These are phyloP conservation scores for Nicotiana obtusifolia DNA, from an alignment of 257 asterid genomes.

Conservation along the genomic window DNA sequence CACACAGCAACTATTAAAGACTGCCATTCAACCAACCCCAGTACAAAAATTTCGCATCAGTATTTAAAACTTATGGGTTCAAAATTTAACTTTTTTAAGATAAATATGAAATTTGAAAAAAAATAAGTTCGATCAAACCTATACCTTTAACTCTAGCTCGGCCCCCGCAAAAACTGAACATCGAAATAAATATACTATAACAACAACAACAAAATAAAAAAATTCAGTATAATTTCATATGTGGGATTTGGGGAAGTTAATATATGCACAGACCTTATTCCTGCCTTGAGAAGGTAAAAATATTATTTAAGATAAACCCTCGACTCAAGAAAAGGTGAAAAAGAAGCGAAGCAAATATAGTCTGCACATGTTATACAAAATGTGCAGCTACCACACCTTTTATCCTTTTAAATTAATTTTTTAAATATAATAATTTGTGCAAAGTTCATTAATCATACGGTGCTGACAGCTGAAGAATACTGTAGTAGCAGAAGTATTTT, in stretches of 20 bases:
- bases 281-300: too few relatives aligned
- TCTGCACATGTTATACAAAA: too few relatives aligned
- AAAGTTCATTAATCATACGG: neutral
- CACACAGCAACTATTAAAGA: neutral
- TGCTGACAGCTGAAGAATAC: neutral
- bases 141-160: too few relatives aligned
- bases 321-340: too few relatives aligned
- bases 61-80: too few relatives aligned
- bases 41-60: neutral
- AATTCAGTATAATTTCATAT: too few relatives aligned
- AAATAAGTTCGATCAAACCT: too few relatives aligned
- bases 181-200: neutral
- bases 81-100: too few relatives aligned
- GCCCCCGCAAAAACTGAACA: neutral
- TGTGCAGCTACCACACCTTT: neutral
- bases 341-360: too few relatives aligned
- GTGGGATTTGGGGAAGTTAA: too few relatives aligned
- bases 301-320: accelerated
- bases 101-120: too few relatives aligned
- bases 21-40: neutral
- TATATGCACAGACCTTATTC: accelerated
- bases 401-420: neutral
- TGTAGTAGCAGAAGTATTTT: neutral
- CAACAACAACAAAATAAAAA: too few relatives aligned
- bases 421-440: neutral